These are phyloP conservation scores for Trichocladium uniseriatum DNA, from an alignment of 495 filamentous ascomycete genomes.

Conservation along the genomic window DNA sequence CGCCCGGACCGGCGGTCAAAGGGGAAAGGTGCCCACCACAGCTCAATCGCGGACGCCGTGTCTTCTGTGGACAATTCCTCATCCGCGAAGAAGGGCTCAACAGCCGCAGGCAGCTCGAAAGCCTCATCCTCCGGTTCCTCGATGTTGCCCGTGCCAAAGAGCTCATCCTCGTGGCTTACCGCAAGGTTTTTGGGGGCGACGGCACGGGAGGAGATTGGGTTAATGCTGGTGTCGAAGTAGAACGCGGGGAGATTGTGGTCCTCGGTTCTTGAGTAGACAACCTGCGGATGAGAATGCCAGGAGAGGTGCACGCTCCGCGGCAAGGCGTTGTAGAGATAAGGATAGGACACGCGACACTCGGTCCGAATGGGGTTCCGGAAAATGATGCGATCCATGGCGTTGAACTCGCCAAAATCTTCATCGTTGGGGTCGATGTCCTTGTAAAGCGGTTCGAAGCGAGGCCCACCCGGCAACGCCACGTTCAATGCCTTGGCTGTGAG, in stretches of 20 bases:
- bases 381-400: constrained; percentile 98
- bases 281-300: constrained; percentile 89
- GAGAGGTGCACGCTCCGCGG: constrained; percentile 88
- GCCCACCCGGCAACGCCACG: constrained; percentile 92
- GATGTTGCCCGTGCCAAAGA: constrained; percentile 77
- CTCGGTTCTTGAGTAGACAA: constrained; percentile 82
- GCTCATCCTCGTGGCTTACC: constrained; percentile 86
- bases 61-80: constrained; percentile 86
- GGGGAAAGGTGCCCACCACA: constrained; percentile 98
- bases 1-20: constrained; percentile 95
- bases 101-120: constrained; percentile 70
- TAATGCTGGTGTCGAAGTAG: constrained; percentile 96
- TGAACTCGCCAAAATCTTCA: constrained; percentile 99
- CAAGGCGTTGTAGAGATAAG: constrained; percentile 91
- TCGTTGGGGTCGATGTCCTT: constrained; percentile 99
- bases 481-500: constrained; percentile 96
- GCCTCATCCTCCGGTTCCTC: constrained; percentile 69
- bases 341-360: constrained; percentile 90
- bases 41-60: constrained; percentile 81
- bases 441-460: constrained; percentile 94
- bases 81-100: constrained; percentile 82
- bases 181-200: constrained; percentile 94
- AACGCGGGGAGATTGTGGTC: constrained; percentile 88
- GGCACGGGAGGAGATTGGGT: constrained; percentile 90
- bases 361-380: constrained; percentile 94